Evolutionary conservation across 306 rosid species (phyloP), one percentile per base, ranked within the genome.

Genomic region (Medicago ruthenica): DNA sequence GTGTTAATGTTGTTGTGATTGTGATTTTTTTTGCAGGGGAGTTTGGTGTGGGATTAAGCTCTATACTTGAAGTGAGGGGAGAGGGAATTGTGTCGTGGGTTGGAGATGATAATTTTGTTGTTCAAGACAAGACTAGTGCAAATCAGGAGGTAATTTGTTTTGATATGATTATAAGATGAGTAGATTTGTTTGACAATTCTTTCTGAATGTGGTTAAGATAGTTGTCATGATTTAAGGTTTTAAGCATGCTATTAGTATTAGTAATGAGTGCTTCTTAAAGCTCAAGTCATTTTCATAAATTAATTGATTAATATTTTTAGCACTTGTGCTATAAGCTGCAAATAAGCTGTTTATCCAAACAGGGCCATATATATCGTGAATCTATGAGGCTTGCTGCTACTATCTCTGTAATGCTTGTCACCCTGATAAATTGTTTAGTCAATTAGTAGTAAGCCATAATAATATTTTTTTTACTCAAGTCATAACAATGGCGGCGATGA

Each of bases 51-150:
- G 98, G 93, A 76, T 42, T 92, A 51, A 67, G 87, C 47, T 86
- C 93, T 47, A 83, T 91, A 91, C 91, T 91, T 84, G 85, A 81
- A 0, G 88, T 72, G 18, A 82, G 83, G 84, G 96, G 93, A 21
- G 92, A 87, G 75, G 79, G 91, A 51, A 58, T 89, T 42, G 71
- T 91, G 3, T 90, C 92, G 0, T 86, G 93, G 94, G 64, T 68
- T 78, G 91, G 87, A 51, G 90, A 86, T 82, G 86, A 91, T 73
- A 87, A 84, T 82, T 93, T 93, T 79, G 62, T 89, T 15, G 83
- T 90, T 10, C 88, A 89, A 48, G 92, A 89, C 61, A 88, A 85
- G 76, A 51, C 76, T 45, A 76, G 75, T 75, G 83, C 77, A 75
- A 41, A 53, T 80, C 85, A 62, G 39, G 96, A 93, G 98, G 97